phyloP scores from a whole-genome alignment of 306 rosid species.

The Lagenaria siceraria region DNA sequence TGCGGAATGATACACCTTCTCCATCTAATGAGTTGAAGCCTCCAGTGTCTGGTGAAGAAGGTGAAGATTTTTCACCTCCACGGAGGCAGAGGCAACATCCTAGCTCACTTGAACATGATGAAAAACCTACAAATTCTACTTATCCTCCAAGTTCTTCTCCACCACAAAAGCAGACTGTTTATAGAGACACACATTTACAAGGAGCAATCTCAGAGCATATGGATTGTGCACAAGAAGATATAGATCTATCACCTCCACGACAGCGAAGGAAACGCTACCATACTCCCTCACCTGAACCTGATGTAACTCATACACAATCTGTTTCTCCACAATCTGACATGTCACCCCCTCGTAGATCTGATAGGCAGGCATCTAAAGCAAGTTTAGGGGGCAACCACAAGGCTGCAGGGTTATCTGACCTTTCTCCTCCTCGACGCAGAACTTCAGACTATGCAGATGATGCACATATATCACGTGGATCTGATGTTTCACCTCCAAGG shows the following conservation, averaged over 20 bases:
- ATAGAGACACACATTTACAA: slow-evolving; percentile 42
- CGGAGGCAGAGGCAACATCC: slow-evolving; percentile 15
- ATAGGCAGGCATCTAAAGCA: slow-evolving; percentile 7
- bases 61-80: slow-evolving; percentile 42
- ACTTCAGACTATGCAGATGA: slow-evolving; percentile 25
- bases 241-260: slow-evolving; percentile 45
- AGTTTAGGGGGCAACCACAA: slow-evolving; percentile 8
- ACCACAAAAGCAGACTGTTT: slow-evolving; percentile 23
- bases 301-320: neutral
- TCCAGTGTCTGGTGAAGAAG: slow-evolving; percentile 13
- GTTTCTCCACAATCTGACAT: slow-evolving; percentile 17
- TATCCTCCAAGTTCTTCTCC: slow-evolving; percentile 19
- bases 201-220: slow-evolving; percentile 24
- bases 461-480: slow-evolving; percentile 15
- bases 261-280: slow-evolving; percentile 21
- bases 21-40: slow-evolving; percentile 32
- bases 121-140: slow-evolving; percentile 3
- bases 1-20: slow-evolving; percentile 47
- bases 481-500: slow-evolving; percentile 66
- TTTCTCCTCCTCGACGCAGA: slow-evolving; percentile 37
- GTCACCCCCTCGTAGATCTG: slow-evolving; percentile 20
- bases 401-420: slow-evolving; percentile 24
- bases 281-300: slow-evolving; percentile 24
- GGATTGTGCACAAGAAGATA: slow-evolving; percentile 12
- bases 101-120: slow-evolving; percentile 37